A percentile compares a stretch with the other conserved stretches of the same genome.
These are phyloP conservation scores for Aspergillus mulundensis DNA, from an alignment of 495 filamentous ascomycete genomes.

Conservation along the genomic window DNA sequence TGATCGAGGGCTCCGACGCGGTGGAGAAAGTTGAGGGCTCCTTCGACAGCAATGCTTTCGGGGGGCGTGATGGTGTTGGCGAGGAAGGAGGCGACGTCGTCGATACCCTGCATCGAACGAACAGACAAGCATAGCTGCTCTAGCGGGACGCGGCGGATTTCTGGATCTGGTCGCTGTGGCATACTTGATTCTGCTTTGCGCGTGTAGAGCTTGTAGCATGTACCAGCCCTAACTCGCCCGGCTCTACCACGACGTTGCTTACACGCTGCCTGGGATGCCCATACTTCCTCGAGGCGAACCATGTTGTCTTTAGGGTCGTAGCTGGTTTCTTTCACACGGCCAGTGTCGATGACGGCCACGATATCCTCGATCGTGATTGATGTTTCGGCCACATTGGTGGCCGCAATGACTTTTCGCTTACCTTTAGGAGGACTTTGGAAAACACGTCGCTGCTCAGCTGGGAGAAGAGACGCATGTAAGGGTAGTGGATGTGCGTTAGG, in stretches of 20 bases:
- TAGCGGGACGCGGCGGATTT: slow-evolving; percentile 86
- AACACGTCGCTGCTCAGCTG: slow-evolving; percentile 79
- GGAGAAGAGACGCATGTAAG: slow-evolving; percentile 86
- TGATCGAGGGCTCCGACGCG: slow-evolving; percentile 86
- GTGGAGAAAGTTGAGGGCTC: slow-evolving; percentile 70
- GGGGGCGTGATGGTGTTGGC: slow-evolving; percentile 86
- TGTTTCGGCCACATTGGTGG: slow-evolving; percentile 96
- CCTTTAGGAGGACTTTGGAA: slow-evolving; percentile 73
- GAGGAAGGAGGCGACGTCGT: slow-evolving; percentile 74
- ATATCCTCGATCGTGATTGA: slow-evolving; percentile 98
- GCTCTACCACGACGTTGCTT: slow-evolving; percentile 96
- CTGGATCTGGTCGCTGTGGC: slow-evolving; percentile 85
- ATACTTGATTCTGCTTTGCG: slow-evolving; percentile 79
- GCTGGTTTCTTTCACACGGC: slow-evolving; percentile 91
- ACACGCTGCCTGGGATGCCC: slow-evolving; percentile 91
- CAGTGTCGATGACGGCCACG: slow-evolving; percentile 93
- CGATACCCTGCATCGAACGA: slow-evolving; percentile 82
- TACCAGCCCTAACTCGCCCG: slow-evolving; percentile 82
- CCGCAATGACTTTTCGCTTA: slow-evolving; percentile 84
- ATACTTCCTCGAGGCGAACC: slow-evolving; percentile 89
- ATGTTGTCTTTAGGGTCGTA: slow-evolving; percentile 92
- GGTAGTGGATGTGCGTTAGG: slow-evolving; percentile 76
- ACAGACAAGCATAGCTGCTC: slow-evolving; percentile 94
- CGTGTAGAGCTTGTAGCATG: slow-evolving; percentile 95
- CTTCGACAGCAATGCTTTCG: slow-evolving; percentile 75